Evolutionary conservation across 140 eudicot species (phyloP), one percentile per base, ranked within the genome.

Genomic region (Oenanthe javanica): DNA sequence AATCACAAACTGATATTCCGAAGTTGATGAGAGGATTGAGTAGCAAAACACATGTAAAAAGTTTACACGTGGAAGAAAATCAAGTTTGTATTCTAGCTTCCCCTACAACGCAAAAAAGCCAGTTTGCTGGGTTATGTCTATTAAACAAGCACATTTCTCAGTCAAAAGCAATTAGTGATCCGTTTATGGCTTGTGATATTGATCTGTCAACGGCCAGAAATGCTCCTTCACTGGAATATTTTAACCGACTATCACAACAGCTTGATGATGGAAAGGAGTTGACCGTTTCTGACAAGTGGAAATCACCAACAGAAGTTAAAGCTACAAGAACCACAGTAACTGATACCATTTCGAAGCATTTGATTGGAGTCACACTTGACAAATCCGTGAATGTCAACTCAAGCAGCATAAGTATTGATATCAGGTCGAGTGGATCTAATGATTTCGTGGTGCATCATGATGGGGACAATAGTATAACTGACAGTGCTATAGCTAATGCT

Each of bases 41-140:
- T 49, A 64, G 46, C 73, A 83, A 82, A 77, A 78, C 89, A 51
- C 87, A 75, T 40, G 67, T 57, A n/a, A 84, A 81, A 75, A 82
- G 64, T 52, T 84, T 73, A 72, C 70, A 57, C 13, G 79, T 74
- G 70, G 70, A 74, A 52, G 86, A 76, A 57, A 85, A 84, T 49
- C 81, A 80, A 14, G 78, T 67, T n/a, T 75, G 36, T 63, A 51
- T 84, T 82, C 52, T 78, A 79, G 79, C 86, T 67, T 94, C 98
- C 12, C 91, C 96, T 46, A 85, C 92, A 51, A 89, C 88, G 47
- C 87, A 89, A 13, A 89, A 48, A 82, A 94, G 89, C 81, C 96
- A 92, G 49, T 86, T 92, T 74, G 88, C 85, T 78, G 89, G 95
- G 55, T 49, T 92, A 51, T 87, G 91, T 43, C 52, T 78, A 57